phyloP scores from a whole-genome alignment of 2,329 filamentous ascomycete genomes.

The Aspergillus clavatus region DNA sequence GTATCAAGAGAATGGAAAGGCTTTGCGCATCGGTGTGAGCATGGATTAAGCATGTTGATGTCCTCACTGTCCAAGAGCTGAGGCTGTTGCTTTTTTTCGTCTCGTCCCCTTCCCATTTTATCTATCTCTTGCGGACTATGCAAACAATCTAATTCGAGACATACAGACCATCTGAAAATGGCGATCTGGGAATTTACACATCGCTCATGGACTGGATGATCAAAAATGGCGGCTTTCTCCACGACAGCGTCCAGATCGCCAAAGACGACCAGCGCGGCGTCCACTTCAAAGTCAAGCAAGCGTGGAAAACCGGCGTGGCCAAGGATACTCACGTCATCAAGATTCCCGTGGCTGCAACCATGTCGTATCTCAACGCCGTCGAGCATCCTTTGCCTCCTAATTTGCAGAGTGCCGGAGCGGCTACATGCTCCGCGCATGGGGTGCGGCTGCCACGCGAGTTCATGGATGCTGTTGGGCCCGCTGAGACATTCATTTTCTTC shows the following conservation, averaged over 20 bases:
- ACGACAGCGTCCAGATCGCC: constrained; percentile 31
- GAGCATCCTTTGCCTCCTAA: constrained; percentile 14
- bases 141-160: neutral
- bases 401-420: neutral
- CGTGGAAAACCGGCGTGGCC: constrained; percentile 20
- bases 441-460: constrained; percentile 49
- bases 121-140: neutral
- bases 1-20: too few species aligned
- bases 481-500: constrained; percentile 63
- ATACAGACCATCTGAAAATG: neutral
- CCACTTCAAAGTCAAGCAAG: constrained; percentile 31
- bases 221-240: constrained; percentile 28
- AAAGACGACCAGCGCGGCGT: constrained; percentile 32
- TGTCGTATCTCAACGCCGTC: constrained; percentile 37
- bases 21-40: too few species aligned
- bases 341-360: constrained; percentile 31
- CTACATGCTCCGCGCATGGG: constrained; percentile 28
- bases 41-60: too few species aligned
- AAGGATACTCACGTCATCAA: constrained; percentile 33
- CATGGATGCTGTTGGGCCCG: constrained; percentile 48
- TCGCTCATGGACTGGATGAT: constrained; percentile 31
- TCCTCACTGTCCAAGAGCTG: too few species aligned
- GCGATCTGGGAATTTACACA: constrained; percentile 23
- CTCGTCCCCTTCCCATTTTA: too few species aligned
- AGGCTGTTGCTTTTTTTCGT: too few species aligned